phyloP scores from a whole-genome alignment of 2,329 filamentous ascomycete species.

The Endocalyx cinctus region DNA sequence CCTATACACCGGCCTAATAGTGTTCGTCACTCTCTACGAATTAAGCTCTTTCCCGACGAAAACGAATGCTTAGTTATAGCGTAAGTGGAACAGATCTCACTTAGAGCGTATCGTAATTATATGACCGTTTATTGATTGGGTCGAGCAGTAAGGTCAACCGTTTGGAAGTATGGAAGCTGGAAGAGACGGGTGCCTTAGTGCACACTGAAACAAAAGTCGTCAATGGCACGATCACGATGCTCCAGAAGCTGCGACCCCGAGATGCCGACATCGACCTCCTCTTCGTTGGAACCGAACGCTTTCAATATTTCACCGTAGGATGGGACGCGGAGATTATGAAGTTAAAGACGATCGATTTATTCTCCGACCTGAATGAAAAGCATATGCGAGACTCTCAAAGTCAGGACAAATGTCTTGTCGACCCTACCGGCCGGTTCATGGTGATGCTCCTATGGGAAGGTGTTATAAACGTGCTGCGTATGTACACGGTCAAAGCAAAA shows the following conservation, averaged over 20 bases:
- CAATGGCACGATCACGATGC: constrained; percentile 82
- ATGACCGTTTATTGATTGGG: constrained; percentile 23
- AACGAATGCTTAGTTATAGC: constrained; percentile 82
- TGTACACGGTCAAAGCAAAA: constrained; percentile 41
- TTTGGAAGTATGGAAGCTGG: constrained; percentile 74
- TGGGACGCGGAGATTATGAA: constrained; percentile 63
- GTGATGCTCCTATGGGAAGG: constrained; percentile 58
- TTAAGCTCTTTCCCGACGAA: constrained; percentile 68
- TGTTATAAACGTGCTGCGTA: constrained; percentile 50
- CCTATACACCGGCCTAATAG: constrained; percentile 91
- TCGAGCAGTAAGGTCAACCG: constrained; percentile 70
- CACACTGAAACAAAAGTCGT: constrained; percentile 59
- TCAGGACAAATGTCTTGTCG: constrained; percentile 76
- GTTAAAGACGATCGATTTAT: constrained; percentile 47
- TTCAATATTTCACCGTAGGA: constrained; percentile 82
- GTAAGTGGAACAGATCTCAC: constrained; percentile 48
- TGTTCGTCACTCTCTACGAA: constrained; percentile 80
- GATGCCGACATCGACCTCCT: constrained; percentile 75
- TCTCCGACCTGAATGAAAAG: constrained; percentile 51
- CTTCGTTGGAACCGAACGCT: constrained; percentile 86
- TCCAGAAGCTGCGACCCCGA: constrained; percentile 73
- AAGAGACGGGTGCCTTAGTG: constrained; percentile 60
- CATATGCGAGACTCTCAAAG: constrained; percentile 75
- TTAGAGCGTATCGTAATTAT: constrained; percentile 1
- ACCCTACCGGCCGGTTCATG: constrained; percentile 65